These are phyloP conservation scores for Phylloporus gajari DNA, from an alignment of 1,284 basidiomycete genomes.

Conservation along the genomic window DNA sequence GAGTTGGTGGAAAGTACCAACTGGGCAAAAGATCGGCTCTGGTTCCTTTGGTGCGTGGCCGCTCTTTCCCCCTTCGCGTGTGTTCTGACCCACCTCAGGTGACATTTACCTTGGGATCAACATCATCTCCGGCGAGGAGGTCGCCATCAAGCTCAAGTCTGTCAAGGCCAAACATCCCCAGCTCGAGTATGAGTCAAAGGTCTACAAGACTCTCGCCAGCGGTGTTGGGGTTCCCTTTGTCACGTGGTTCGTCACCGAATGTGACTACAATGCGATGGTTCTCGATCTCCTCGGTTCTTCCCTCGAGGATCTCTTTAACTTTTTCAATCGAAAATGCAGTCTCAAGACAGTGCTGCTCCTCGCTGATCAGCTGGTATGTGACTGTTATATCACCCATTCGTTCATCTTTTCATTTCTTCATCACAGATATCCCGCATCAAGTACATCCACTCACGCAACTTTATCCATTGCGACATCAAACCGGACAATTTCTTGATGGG, in stretches of 20 bases:
- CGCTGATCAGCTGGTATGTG: conserved; percentile 91
- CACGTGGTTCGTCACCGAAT: conserved; percentile 98
- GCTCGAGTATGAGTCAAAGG: conserved; percentile 98
- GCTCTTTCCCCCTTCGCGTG: neutral
- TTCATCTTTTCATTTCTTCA: neutral
- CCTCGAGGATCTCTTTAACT: conserved; percentile 99
- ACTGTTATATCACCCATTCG: neutral
- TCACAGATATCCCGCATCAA: conserved; percentile 95
- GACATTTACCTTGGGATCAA: conserved; percentile 99
- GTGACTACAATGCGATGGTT: conserved; percentile 99
- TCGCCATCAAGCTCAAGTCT: conserved; percentile 99
- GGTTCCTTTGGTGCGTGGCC: conserved; percentile 90
- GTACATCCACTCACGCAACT: conserved; percentile 99
- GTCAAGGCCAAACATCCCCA: conserved; percentile 99
- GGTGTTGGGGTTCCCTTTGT: conserved; percentile 99
- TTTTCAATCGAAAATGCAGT: conserved; percentile 98
- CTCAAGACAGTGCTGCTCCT: conserved; percentile 97
- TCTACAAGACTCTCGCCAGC: conserved; percentile 96
- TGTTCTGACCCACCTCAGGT: conserved; percentile 59
- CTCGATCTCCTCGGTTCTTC: conserved; percentile 97
- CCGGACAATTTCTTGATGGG: conserved; percentile 99
- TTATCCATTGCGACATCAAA: conserved; percentile 99
- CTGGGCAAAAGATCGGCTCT: conserved; percentile 99
- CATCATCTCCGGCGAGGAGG: conserved; percentile 99
- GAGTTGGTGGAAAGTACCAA: conserved; percentile 98